Evolutionary conservation across 2,329 filamentous ascomycete species (phyloP), one percentile per base, ranked within the genome.

Genomic region (Penicillium sumatraense): DNA sequence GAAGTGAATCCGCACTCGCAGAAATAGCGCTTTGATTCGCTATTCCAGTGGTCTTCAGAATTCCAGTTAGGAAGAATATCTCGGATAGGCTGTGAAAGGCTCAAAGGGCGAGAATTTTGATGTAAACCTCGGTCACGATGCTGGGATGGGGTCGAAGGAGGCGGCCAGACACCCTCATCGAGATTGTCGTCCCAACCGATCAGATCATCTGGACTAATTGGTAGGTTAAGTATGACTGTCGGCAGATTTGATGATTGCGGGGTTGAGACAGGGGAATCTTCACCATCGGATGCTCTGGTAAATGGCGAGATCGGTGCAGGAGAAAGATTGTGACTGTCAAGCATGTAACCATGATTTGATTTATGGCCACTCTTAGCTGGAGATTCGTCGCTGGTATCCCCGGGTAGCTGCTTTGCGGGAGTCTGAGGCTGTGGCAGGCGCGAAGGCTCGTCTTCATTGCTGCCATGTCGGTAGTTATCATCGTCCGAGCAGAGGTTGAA

Each of bases 1-100:
- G 73, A 75, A 9, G 58, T 63, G 16, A 26, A 51, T 8, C 65
- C 62, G 40, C 75, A 78, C 6, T 67, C 59, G 49, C 76, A 78
- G 10, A 67, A 56, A 50, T 44, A 44, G 14, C 40, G 40, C 40
- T 44, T 44, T 9, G 40, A 18, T 23, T 44, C 23, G 23, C 40
- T 72, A 78, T 24, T 60, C 53, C 21, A 51, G 20, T 26, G 24
- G 14, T 35, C 20, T 14, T 46, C n/a, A 2, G 49, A 18, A 20
- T 51, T 18, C 49, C 49, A 51, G 7, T 36, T 23, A 3, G 49
- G 49, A 27, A 45, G 3, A 11, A 23, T 1, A 2, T 51, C 16
- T 9, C 21, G 29, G 27, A 51, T 8, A 11, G 24, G 3, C 10
- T 27, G 14, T 5, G 21, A 3, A 23, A 6, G 14, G 20, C 20